Base-by-base conservation (phyloP, 495 filamentous ascomycete genomes). In the Trichodelitschia bisporula region DNA sequence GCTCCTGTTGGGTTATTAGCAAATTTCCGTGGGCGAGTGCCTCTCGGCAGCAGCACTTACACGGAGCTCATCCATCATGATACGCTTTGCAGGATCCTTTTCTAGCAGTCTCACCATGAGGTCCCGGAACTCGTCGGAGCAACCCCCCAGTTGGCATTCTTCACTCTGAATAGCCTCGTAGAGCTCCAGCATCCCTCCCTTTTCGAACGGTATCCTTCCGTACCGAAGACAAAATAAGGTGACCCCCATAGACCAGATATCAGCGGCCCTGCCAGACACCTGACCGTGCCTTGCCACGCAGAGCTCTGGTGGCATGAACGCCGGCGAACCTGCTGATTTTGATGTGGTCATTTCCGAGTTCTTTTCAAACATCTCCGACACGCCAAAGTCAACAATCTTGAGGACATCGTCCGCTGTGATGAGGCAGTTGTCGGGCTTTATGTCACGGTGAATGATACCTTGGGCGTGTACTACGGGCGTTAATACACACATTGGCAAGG, bases 231-330 rank as follows among this genome's bases (percentile, higher is more conserved):
- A 97, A 45, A 90, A 95, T 9, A 97, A 53, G 1, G 83, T 84
- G 2, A 93, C 73, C 4, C 86, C 86, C 89, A 97, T 97, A 0
- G 89, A 91, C 86, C 86, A 97, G 18, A 95, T 75, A 53, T 97
- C 86, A 4, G 80, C 79, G 2, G 86, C 80, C 43, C 65, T 77
- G 15, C 86, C 86, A 2, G 72, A 77, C 1, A 95, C 70, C 40
- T 80, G 69, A 8, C 84, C 84, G 46, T 93, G 86, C 34, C 66
- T 83, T 4, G 68, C 70, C 20, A 86, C 69, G 43, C 86, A 97
- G 15, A 97, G 49, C 50, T 97, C 86, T 2, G 86, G 86, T 0
- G 86, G 80, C 20, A 95, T 60, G 46, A 97, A 97, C 5, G 86
- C 89, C 2, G 86, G 86, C 4, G 83, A 92, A 8, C 86, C 86